Evolutionary conservation across 768 basidiomycete species (phyloP).

Genomic region (Heimioporus sp.): DNA sequence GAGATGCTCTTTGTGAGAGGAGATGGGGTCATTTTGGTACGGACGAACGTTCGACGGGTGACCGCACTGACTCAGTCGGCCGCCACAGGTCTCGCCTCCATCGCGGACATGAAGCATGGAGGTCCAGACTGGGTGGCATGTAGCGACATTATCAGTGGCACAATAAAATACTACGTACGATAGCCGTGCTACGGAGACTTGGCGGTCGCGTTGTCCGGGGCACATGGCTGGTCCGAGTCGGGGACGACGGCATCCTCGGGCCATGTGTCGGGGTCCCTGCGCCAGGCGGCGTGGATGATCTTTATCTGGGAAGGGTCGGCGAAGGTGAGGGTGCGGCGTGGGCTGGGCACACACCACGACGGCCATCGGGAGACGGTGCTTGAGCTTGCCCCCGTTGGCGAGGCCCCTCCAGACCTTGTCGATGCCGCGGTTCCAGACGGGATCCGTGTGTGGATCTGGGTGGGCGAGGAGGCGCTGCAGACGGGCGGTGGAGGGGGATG

Average conservation of each 20-base stretch:
- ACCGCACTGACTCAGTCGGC: constrained; percentile 15
- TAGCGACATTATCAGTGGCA: constrained; percentile 9
- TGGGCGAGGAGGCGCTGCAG: constrained; percentile 50
- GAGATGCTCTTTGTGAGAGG: constrained; percentile 98
- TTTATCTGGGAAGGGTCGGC: constrained; percentile 51
- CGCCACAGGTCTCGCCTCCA: constrained; percentile 66
- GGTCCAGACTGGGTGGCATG: constrained; percentile 7
- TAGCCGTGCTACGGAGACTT: too few species aligned
- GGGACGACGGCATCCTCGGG: constrained; percentile 59
- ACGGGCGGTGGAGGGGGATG: constrained; percentile 31
- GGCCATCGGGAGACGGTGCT: constrained; percentile 57
- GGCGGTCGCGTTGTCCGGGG: background rate
- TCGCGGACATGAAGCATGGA: constrained; percentile 53
- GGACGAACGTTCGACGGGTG: constrained; percentile 23
- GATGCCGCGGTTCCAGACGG: constrained; percentile 55
- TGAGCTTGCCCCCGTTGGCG: constrained; percentile 54
- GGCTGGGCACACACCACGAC: constrained; percentile 50
- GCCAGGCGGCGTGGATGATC: constrained; percentile 71
- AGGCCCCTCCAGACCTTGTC: constrained; percentile 66
- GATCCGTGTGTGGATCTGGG: constrained; percentile 49
- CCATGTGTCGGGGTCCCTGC: constrained; percentile 72
- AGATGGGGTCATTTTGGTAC: constrained; percentile 93
- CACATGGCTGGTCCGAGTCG: constrained; percentile 53
- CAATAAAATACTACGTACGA: constrained; percentile 6
- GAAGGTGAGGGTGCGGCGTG: background rate